These are phyloP conservation scores for Nakazawaea pomicola DNA, from an alignment of 805 yeast species.

Conservation along the genomic window DNA sequence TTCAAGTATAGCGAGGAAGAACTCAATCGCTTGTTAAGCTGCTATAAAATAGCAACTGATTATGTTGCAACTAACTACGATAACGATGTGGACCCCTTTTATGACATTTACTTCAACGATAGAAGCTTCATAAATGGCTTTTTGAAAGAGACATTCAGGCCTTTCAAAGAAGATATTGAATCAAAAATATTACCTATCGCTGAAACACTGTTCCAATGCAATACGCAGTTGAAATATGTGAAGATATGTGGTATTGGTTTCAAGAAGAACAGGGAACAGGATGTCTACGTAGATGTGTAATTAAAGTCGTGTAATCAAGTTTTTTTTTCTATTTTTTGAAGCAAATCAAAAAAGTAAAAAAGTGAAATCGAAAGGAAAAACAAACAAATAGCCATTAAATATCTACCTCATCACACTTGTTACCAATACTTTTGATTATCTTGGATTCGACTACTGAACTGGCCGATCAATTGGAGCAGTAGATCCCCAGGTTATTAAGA, in stretches of 20 bases:
- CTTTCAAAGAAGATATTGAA: conserved; percentile 13
- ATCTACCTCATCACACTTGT: background rate
- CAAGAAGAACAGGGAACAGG: conserved; percentile 1
- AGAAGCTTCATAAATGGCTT: conserved; percentile 10
- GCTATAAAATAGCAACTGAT: conserved; percentile 9
- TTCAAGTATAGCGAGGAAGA: conserved; percentile 11
- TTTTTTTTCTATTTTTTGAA: too few species aligned
- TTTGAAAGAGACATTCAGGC: conserved; percentile 10
- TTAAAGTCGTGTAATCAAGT: background rate
- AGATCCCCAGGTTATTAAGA: too few species aligned
- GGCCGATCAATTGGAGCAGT: too few species aligned
- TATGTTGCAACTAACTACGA: conserved; percentile 1
- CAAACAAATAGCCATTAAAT: background rate
- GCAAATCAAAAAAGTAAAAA: background rate
- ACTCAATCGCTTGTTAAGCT: conserved; percentile 2
- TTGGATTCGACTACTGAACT: too few species aligned
- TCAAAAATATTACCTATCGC: conserved; percentile 11
- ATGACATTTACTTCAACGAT: conserved; percentile 9
- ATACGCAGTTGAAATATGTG: conserved; percentile 4
- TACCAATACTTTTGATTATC: background rate
- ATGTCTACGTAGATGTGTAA: conserved; percentile 6
- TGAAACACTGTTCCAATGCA: conserved; percentile 1
- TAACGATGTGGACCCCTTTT: conserved; percentile 11
- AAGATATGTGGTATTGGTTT: conserved; percentile 13
- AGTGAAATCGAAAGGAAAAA: background rate